Evolutionary conservation across 768 basidiomycete genomes (phyloP), one percentile per base, ranked within the genome.

Genomic region (Termitomyces sp.): DNA sequence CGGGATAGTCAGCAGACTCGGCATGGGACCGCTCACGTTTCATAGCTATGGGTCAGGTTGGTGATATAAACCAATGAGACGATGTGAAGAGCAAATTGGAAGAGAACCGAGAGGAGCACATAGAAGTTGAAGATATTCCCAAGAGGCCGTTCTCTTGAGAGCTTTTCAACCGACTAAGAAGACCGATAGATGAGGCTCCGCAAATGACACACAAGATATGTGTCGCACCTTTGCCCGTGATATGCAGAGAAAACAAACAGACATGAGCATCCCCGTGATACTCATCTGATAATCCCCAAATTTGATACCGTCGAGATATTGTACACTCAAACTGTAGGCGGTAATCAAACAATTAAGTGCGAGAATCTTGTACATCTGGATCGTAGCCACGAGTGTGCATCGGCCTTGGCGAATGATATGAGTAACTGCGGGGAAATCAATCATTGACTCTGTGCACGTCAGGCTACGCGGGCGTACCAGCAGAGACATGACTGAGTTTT

Each of bases 361-460:
- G 38, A 99, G 78, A 63, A 99, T 99, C 78, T 98, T 97, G 85
- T 98, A 99, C 97, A 99, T 99, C 74, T 99, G 97, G 54, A 96
- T 90, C 3, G 97, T 99, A 2, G 97, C 97, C 46, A 98, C 97
- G 18, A 99, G 85, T 1, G 97, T 99, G 76, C 97, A 98, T 30
- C 97, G 92, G 24, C 97, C 97, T 73, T 98, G 97, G 20, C 97
- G 60, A 59, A 58, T 62, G 33, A 60, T 61, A 60, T 57, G 52
- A 61, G 56, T 38, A 55, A 48, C 58, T 62, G 43, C 60, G 49
- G 60, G 74, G 75, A 90, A 77, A 92, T 90, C 78, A 90, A 52
- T 20, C 52, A 52, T 52, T 40, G 30, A 18, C 5, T 40, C 24
- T 2, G 3, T 5, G 10, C 24, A 30, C 16, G 28, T 18, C 5